Conservation (phyloP, 352 stramenopile genomes). For the Elongisporangium senticosum region DNA sequence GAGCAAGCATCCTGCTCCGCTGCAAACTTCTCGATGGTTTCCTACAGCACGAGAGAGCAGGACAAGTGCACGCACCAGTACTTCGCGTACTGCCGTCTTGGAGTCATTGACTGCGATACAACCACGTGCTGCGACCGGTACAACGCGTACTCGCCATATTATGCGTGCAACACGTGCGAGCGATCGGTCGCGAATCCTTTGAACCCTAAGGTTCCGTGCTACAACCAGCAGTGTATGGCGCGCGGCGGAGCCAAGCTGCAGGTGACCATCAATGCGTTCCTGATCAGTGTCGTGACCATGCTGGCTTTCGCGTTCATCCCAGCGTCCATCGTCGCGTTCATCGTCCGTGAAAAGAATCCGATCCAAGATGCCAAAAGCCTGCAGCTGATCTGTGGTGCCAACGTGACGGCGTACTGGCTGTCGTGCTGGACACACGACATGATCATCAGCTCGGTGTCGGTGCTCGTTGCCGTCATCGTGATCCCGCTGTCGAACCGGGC, state of each 20-base stretch:
- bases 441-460: constrained; percentile 29
- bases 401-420: constrained; percentile 50
- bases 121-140: constrained; percentile 33
- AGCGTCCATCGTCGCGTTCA: constrained; percentile 53
- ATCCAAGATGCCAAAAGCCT: constrained; percentile 60
- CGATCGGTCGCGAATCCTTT: constrained; percentile 11
- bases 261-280: constrained; percentile 54
- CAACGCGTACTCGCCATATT: constrained; percentile 36
- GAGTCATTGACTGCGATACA: constrained; percentile 37
- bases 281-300: constrained; percentile 53
- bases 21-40: constrained; percentile 17
- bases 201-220: constrained; percentile 21
- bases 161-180: constrained; percentile 30
- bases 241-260: constrained; percentile 57
- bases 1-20: constrained; percentile 21
- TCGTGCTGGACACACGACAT: constrained; percentile 56
- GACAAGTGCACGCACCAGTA: constrained; percentile 16
- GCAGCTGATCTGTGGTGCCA: constrained; percentile 57
- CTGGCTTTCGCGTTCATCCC: constrained; percentile 69
- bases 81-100: constrained; percentile 39
- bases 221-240: constrained; percentile 40
- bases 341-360: constrained; percentile 60
- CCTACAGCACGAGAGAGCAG: constrained; percentile 8
- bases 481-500: constrained; percentile 31
- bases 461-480: constrained; percentile 31